Evolutionary conservation across 257 asterid species (phyloP).

Genomic region (Nicotiana tabacum): DNA sequence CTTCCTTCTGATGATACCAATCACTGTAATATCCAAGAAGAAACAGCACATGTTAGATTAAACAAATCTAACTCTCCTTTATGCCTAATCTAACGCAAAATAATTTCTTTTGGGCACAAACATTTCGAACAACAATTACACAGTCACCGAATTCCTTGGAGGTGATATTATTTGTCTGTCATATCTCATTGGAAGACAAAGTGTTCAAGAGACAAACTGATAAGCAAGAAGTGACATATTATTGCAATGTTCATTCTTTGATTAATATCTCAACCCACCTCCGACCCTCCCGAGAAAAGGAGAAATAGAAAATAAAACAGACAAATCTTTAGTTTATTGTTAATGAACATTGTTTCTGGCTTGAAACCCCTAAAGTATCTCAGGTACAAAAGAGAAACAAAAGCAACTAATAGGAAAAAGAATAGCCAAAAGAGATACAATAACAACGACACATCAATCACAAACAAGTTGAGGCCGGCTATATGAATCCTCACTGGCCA

Average conservation of each 20-base stretch:
- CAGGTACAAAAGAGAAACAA: neutral
- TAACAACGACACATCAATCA: neutral
- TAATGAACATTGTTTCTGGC: neutral
- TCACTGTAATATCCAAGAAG: conserved; percentile 43
- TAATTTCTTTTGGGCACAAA: neutral
- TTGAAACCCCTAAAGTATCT: neutral
- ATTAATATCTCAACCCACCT: neutral
- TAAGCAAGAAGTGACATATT: neutral
- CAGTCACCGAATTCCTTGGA: neutral
- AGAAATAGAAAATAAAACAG: neutral
- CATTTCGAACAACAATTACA: neutral
- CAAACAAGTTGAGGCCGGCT: neutral
- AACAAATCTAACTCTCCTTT: neutral
- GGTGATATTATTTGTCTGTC: neutral
- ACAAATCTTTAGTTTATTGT: neutral
- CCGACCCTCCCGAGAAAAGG: neutral
- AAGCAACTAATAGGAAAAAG: neutral
- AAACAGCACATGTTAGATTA: conserved; percentile 9
- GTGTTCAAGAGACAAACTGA: neutral
- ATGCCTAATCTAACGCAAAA: neutral
- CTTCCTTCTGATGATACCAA: conserved; percentile 84
- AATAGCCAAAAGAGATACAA: neutral
- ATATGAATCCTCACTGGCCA: neutral
- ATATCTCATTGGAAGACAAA: neutral
- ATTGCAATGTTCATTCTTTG: neutral